These are phyloP conservation scores for Pulveroboletus sp. DNA, from an alignment of 768 basidiomycete genomes.

Conservation along the genomic window DNA sequence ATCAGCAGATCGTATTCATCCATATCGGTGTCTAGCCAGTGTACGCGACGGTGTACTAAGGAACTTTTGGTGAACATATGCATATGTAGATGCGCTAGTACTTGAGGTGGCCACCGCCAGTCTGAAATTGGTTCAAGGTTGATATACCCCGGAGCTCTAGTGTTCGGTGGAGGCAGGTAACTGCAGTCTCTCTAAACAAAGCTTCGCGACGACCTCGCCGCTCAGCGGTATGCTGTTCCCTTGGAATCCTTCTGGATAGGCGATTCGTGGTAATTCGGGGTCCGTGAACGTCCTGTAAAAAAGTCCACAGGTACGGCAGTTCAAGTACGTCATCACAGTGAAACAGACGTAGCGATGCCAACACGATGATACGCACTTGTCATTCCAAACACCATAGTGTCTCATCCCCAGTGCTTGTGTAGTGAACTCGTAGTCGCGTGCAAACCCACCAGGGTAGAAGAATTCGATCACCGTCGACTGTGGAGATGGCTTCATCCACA, in stretches of 20 bases:
- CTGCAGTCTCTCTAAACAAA: conserved; percentile 52
- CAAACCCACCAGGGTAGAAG: conserved; percentile 81
- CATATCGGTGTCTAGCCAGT: neutral
- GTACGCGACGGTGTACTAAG: neutral
- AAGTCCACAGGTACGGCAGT: neutral
- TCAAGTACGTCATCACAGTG: neutral
- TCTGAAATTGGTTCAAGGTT: neutral
- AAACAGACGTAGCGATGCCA: neutral
- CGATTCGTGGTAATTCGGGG: conserved; percentile 60
- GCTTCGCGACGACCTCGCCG: conserved; percentile 57
- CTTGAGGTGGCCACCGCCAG: neutral
- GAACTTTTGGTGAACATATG: too few species aligned
- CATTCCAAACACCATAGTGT: conserved; percentile 83
- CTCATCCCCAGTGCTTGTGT: conserved; percentile 77
- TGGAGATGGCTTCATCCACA: conserved; percentile 89
- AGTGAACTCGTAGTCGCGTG: conserved; percentile 80
- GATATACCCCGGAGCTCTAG: neutral
- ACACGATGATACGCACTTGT: conserved; percentile 40
- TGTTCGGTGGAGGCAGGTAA: neutral
- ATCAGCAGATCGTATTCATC: conserved; percentile 6
- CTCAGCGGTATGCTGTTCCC: conserved; percentile 84
- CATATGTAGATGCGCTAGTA: neutral
- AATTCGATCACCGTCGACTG: conserved; percentile 90
- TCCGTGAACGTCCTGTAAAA: conserved; percentile 61
- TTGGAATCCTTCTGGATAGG: conserved; percentile 86